A percentile compares a stretch with the other conserved stretches of the same genome.
Evolutionary conservation across 768 basidiomycete genomes (phyloP).

Genomic region (Austroboletus eburneus): DNA sequence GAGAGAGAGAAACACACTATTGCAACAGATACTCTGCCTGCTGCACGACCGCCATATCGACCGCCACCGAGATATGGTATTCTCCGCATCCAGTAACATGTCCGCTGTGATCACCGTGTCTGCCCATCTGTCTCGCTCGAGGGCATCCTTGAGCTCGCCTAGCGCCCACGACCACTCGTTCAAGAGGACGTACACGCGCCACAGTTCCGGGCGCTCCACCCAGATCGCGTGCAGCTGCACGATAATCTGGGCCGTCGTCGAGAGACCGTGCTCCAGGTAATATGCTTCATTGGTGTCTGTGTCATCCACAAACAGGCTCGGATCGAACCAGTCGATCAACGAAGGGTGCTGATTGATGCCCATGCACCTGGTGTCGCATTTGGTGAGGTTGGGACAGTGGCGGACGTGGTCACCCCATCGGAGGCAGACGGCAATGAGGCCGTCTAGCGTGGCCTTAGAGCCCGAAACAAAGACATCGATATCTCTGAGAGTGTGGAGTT

Average conservation of each 20-base stretch:
- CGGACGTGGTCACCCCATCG: conserved; percentile 56
- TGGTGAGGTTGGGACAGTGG: conserved; percentile 49
- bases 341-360: conserved; percentile 46
- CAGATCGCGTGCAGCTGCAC: conserved; percentile 34
- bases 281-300: conserved; percentile 6
- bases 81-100: conserved; percentile 41
- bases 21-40: conserved; percentile 57
- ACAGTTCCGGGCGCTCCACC: conserved; percentile 26
- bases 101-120: conserved; percentile 42
- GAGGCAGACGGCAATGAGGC: conserved; percentile 52
- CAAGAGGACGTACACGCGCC: conserved; percentile 46
- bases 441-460: conserved; percentile 30
- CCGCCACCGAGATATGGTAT: conserved; percentile 44
- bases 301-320: conserved; percentile 10
- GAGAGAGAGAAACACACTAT: conserved; percentile 43
- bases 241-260: conserved; percentile 40
- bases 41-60: conserved; percentile 60
- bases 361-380: conserved; percentile 43
- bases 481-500: conserved; percentile 28
- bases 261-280: conserved; percentile 32
- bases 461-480: conserved; percentile 17
- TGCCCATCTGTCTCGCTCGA: conserved; percentile 48
- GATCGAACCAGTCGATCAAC: conserved; percentile 38
- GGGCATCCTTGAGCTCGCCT: conserved; percentile 32
- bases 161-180: conserved; percentile 48